Conservation (phyloP, 306 rosid genomes). For the Clitoria ternatea region DNA sequence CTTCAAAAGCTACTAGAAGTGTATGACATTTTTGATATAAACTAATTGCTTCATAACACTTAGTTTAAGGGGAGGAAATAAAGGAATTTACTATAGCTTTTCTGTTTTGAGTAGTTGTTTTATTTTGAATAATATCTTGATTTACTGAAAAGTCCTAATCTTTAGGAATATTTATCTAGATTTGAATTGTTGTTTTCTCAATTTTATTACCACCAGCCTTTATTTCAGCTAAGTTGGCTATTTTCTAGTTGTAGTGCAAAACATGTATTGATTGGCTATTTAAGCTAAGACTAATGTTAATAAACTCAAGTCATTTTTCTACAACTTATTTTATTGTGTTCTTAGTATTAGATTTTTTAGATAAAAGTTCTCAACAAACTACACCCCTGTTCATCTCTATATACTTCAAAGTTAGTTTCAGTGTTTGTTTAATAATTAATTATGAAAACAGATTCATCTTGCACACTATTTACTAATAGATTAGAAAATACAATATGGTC, state of each 20-base stretch:
- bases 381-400: too few species aligned
- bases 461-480: too few species aligned
- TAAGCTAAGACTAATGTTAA: background rate
- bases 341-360: background rate
- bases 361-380: background rate
- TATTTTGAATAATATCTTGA: background rate
- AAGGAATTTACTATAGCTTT: background rate
- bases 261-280: background rate
- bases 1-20: too few species aligned
- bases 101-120: background rate
- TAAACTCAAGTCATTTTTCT: background rate
- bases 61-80: too few species aligned
- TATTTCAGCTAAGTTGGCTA: background rate
- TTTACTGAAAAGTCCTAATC: background rate
- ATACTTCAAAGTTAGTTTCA: too few species aligned
- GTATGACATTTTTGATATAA: too few species aligned
- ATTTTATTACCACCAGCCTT: background rate
- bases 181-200: background rate
- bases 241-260: background rate
- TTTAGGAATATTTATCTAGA: background rate
- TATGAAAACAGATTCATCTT: too few species aligned
- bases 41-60: too few species aligned
- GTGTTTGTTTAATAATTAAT: too few species aligned
- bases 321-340: background rate
- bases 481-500: too few species aligned